Conservation (phyloP, 495 filamentous ascomycete genomes). For the Annulohypoxylon maeteangense region DNA sequence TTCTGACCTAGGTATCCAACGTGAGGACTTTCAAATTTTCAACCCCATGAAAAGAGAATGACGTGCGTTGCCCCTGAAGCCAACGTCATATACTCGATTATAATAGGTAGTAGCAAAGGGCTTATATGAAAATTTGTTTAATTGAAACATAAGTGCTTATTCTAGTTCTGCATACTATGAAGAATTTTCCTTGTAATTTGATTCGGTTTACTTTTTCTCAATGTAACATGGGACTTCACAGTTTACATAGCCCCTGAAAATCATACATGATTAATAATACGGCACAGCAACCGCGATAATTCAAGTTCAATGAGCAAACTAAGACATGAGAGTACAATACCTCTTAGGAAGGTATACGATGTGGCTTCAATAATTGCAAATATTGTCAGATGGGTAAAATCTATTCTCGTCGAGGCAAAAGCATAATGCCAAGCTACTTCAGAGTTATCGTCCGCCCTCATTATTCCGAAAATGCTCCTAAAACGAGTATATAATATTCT, state of each 20-base stretch:
- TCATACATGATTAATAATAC: background rate
- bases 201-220: background rate
- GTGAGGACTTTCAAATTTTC: conserved; percentile 7
- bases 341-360: background rate
- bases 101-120: background rate
- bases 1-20: conserved; percentile 23
- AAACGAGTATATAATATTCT: background rate
- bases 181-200: background rate
- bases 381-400: background rate
- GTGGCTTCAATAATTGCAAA: background rate
- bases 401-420: background rate
- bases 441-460: background rate
- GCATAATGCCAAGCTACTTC: background rate
- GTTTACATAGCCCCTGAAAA: background rate
- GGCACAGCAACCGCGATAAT: too few relatives aligned
- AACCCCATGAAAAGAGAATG: background rate
- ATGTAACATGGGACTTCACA: background rate
- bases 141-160: conserved; percentile 5
- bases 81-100: conserved; percentile 2
- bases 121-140: background rate
- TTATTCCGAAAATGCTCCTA: background rate
- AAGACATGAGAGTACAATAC: background rate
- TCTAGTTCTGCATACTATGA: background rate
- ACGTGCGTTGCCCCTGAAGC: conserved; percentile 5
- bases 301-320: background rate